Percentiles rank a stretch among this genome's conserved stretches.
Conservation (phyloP, 805 yeast genomes). For the Debaryomyces tyrocola region DNA sequence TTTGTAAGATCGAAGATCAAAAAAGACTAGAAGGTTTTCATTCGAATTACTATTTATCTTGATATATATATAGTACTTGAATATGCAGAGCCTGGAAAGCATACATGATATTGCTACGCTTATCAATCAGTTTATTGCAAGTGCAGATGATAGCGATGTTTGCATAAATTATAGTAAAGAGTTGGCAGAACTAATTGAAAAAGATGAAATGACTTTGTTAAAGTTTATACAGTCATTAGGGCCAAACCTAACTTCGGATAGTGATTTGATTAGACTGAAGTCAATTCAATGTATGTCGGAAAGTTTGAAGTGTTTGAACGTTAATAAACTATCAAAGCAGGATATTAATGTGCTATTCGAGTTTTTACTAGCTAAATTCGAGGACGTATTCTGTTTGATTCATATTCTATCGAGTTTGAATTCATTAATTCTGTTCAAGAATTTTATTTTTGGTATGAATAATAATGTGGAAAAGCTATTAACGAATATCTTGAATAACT, state of each 20-base stretch:
- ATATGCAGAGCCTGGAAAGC: not conserved
- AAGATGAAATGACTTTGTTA: slow-evolving; percentile 37
- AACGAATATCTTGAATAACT: slow-evolving; percentile 32
- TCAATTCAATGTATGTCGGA: slow-evolving; percentile 42
- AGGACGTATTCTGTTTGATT: slow-evolving; percentile 56
- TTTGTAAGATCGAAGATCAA: not conserved
- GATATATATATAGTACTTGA: too few relatives aligned
- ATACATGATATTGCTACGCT: slow-evolving; percentile 23
- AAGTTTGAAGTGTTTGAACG: slow-evolving; percentile 25
- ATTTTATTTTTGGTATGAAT: slow-evolving; percentile 33
- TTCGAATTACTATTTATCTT: too few relatives aligned
- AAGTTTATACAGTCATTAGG: slow-evolving; percentile 60
- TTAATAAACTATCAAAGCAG: slow-evolving; percentile 34
- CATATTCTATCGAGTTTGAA: slow-evolving; percentile 56
- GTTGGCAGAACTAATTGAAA: slow-evolving; percentile 22
- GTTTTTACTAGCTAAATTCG: slow-evolving; percentile 66
- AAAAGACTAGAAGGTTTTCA: not conserved
- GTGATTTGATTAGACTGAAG: slow-evolving; percentile 49
- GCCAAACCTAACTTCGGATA: slow-evolving; percentile 61
- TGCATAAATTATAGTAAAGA: slow-evolving; percentile 16
- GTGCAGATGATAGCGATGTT: slow-evolving; percentile 20
- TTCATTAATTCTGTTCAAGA: slow-evolving; percentile 53
- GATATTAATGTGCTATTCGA: slow-evolving; percentile 51
- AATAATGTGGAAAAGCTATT: slow-evolving; percentile 39
- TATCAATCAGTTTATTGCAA: slow-evolving; percentile 37